Conservation (phyloP, 371 early-diverging fungal species). For the Mortierella sp. region DNA sequence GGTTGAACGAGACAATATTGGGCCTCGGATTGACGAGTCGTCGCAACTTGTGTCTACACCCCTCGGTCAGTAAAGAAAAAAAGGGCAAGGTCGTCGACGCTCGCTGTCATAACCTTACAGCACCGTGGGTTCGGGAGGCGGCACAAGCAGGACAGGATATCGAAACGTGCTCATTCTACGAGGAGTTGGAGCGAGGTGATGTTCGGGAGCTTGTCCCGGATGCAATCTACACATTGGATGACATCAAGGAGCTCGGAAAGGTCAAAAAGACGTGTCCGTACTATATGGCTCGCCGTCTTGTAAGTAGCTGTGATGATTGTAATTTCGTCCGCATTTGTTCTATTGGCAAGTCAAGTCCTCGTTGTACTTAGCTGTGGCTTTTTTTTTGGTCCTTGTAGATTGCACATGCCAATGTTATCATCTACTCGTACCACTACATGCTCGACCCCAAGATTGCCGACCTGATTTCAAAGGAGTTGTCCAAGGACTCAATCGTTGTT, state of each 20-base stretch:
- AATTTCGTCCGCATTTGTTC: background rate
- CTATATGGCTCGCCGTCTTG: slow-evolving; percentile 91
- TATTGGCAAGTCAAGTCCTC: background rate
- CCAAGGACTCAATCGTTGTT: slow-evolving; percentile 97
- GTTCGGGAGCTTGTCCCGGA: slow-evolving; percentile 80
- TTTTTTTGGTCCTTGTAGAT: slow-evolving; percentile 64
- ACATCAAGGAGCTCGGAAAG: slow-evolving; percentile 86
- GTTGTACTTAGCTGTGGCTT: background rate
- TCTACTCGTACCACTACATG: slow-evolving; percentile 99
- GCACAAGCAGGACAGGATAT: slow-evolving; percentile 65
- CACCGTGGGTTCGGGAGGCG: slow-evolving; percentile 93
- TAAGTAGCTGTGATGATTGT: slow-evolving; percentile 49
- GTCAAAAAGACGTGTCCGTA: slow-evolving; percentile 94
- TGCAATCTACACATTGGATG: slow-evolving; percentile 98
- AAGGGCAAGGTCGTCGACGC: slow-evolving; percentile 92
- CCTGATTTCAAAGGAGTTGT: slow-evolving; percentile 93
- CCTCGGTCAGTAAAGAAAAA: slow-evolving; percentile 85
- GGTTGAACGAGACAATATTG: slow-evolving; percentile 86
- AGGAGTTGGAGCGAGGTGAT: slow-evolving; percentile 81
- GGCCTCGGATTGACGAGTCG: slow-evolving; percentile 97
- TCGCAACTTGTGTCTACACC: slow-evolving; percentile 97
- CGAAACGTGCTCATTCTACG: slow-evolving; percentile 88
- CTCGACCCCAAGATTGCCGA: slow-evolving; percentile 99
- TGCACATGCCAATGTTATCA: slow-evolving; percentile 95
- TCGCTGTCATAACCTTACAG: slow-evolving; percentile 92